Evolutionary conservation across 2,329 filamentous ascomycete genomes (phyloP).

Genomic region (Cadophora sp.): DNA sequence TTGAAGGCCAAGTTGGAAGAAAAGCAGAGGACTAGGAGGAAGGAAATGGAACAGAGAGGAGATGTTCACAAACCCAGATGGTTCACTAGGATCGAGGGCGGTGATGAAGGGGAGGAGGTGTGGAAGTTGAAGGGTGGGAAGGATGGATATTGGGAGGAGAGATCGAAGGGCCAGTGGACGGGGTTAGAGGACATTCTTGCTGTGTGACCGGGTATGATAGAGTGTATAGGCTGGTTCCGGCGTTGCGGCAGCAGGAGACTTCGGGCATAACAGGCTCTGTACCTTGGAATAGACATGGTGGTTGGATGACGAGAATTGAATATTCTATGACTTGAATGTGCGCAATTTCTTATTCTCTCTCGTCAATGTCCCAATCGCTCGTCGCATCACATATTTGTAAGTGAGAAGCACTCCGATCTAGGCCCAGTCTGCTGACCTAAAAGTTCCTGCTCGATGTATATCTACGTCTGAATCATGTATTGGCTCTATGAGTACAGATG

Average conservation of each 20-base stretch:
- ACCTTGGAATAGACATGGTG: constrained; percentile 19
- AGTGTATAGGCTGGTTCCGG: neutral
- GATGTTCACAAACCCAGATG: constrained; percentile 78
- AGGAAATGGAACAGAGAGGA: constrained; percentile 76
- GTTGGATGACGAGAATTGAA: constrained; percentile 20
- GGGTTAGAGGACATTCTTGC: constrained; percentile 59
- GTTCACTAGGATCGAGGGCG: constrained; percentile 74
- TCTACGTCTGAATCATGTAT: neutral
- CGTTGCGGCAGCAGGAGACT: neutral
- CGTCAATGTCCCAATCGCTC: neutral
- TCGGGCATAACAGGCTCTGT: neutral
- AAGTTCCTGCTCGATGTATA: neutral
- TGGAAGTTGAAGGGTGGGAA: constrained; percentile 81
- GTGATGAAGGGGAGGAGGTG: constrained; percentile 68
- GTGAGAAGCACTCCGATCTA: neutral
- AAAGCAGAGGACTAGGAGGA: constrained; percentile 76
- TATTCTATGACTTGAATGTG: neutral
- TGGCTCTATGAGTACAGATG: neutral
- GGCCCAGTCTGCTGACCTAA: neutral
- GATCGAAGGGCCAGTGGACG: constrained; percentile 71
- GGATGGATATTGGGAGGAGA: constrained; percentile 93
- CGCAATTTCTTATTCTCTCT: neutral
- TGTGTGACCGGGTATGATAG: constrained; percentile 10
- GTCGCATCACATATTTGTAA: neutral
- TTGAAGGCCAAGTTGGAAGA: constrained; percentile 88